Conservation (phyloP, 495 filamentous ascomycete species). For the Trichoderma parareesei region DNA sequence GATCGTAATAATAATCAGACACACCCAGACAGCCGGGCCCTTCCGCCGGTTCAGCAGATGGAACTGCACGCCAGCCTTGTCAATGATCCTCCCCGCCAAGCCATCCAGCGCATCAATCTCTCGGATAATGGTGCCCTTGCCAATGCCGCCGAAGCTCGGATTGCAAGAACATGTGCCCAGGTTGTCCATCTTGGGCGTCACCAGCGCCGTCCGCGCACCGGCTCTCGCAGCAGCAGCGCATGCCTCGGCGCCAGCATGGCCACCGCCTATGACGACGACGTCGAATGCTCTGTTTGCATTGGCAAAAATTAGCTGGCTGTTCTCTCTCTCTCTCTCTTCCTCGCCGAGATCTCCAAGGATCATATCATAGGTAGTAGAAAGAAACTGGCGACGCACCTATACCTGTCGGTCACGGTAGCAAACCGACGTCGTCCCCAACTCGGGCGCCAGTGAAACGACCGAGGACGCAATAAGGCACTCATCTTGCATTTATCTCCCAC, state of each 20-base stretch:
- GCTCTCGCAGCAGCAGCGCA: conserved; percentile 86
- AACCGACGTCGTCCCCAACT: background rate
- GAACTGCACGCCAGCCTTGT: conserved; percentile 92
- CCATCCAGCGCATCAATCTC: conserved; percentile 96
- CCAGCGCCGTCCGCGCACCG: conserved; percentile 80
- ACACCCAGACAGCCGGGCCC: conserved; percentile 83
- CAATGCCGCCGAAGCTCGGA: conserved; percentile 93
- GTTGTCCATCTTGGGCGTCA: conserved; percentile 81
- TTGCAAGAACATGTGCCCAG: conserved; percentile 97
- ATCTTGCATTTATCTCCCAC: background rate
- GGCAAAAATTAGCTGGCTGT: background rate
- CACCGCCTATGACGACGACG: conserved; percentile 91
- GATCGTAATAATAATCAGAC: background rate
- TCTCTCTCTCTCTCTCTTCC: background rate
- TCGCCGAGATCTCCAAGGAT: too few species aligned
- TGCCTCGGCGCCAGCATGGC: conserved; percentile 92
- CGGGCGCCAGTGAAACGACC: conserved; percentile 2
- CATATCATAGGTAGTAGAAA: background rate
- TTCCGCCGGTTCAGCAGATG: conserved; percentile 79
- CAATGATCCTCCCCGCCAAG: conserved; percentile 78
- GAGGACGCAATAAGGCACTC: conserved; percentile 3
- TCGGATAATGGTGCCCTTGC: conserved; percentile 94
- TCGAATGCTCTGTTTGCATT: conserved; percentile 59
- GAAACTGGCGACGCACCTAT: background rate
- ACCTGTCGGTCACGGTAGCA: conserved; percentile 4